These are phyloP conservation scores for Bauhinia variegata DNA, from an alignment of 306 rosid species.

Conservation along the genomic window DNA sequence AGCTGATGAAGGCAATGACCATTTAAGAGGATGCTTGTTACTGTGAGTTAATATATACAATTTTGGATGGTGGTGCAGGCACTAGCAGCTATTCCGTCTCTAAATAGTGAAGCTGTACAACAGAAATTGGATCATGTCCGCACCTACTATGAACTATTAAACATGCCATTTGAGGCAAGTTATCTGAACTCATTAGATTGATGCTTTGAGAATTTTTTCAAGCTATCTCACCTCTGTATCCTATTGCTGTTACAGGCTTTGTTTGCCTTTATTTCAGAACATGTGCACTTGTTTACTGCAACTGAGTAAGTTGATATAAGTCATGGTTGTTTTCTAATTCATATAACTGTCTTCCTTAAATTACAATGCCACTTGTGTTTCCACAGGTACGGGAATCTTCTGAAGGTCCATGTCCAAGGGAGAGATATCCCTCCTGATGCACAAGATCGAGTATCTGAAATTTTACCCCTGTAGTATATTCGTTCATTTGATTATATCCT, in stretches of 20 bases:
- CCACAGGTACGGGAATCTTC: conserved; percentile 80
- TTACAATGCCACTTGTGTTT: conserved; percentile 36
- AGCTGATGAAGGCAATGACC: not conserved
- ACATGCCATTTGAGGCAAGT: conserved; percentile 99
- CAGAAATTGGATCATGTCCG: conserved; percentile 92
- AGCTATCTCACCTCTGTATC: conserved; percentile 33
- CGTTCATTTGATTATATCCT: conserved; percentile 26
- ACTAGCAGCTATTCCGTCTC: conserved; percentile 92
- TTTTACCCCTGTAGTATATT: conserved; percentile 58
- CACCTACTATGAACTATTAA: conserved; percentile 88
- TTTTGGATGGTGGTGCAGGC: conserved; percentile 64
- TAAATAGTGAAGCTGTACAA: conserved; percentile 81
- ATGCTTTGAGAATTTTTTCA: conserved; percentile 10
- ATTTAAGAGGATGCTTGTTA: conserved; percentile 17
- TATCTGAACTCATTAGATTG: conserved; percentile 19
- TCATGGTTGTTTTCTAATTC: conserved; percentile 17
- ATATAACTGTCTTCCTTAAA: conserved; percentile 20
- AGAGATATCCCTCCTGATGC: conserved; percentile 88
- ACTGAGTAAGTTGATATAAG: conserved; percentile 68
- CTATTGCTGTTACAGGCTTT: conserved; percentile 68
- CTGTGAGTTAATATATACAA: conserved; percentile 21
- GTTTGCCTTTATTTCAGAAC: conserved; percentile 94
- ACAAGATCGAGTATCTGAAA: conserved; percentile 66
- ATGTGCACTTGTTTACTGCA: conserved; percentile 69
- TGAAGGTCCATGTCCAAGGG: conserved; percentile 89